phyloP scores from a whole-genome alignment of 208 protist genomes.

The Crithidia expoeki region DNA sequence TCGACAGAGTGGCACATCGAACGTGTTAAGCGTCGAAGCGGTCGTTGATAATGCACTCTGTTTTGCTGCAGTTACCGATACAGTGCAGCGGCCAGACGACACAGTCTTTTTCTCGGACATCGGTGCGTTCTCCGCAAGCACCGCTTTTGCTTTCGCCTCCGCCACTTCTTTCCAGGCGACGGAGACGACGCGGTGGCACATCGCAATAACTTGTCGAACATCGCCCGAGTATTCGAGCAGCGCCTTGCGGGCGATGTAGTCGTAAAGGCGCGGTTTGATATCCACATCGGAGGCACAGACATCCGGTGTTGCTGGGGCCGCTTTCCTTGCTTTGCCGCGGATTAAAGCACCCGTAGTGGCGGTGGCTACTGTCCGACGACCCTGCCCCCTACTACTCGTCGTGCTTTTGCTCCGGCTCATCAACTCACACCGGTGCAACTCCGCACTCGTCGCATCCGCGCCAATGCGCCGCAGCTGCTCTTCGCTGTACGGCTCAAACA shows the following conservation, averaged over 20 bases:
- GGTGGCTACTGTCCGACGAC: neutral
- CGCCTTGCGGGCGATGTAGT: constrained; percentile 68
- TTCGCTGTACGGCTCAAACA: constrained; percentile 70
- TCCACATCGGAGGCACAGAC: constrained; percentile 17
- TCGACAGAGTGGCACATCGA: neutral
- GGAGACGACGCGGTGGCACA: constrained; percentile 67
- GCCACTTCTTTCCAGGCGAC: constrained; percentile 46
- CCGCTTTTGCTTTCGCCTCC: constrained; percentile 10
- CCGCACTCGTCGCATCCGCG: constrained; percentile 24
- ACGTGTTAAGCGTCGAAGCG: neutral
- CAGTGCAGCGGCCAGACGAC: neutral
- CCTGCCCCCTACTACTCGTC: neutral
- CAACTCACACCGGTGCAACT: constrained; percentile 34
- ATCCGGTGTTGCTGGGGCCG: neutral
- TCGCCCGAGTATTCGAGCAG: constrained; percentile 71
- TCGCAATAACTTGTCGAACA: constrained; percentile 70
- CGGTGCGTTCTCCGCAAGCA: neutral
- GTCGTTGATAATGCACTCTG: neutral
- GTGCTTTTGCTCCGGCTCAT: constrained; percentile 1
- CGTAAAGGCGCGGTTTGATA: constrained; percentile 60
- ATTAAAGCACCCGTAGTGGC: neutral
- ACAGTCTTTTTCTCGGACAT: neutral
- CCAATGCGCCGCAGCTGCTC: constrained; percentile 57
- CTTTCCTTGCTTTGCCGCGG: neutral
- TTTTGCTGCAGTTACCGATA: neutral